Base-by-base conservation (phyloP, 2,329 filamentous ascomycete species). In the Pseudogymnoascus sp. region DNA sequence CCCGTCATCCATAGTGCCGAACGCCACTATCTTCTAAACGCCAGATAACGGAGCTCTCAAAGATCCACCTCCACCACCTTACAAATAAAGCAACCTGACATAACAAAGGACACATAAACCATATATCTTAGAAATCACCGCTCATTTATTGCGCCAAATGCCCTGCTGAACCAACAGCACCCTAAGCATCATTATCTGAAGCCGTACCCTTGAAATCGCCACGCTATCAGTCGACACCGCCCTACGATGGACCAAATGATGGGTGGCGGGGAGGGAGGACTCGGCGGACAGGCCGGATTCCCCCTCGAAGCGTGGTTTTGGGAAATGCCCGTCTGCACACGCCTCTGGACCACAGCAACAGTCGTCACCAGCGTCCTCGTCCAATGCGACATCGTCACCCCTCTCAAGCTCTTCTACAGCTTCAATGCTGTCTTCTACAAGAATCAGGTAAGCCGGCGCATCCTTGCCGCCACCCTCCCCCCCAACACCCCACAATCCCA, bases 301-400 rank as follows among this genome's bases (percentile, higher is more conserved):
- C 94, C 93, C 42, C 82, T 99, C 6, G 94, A 97, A 76, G 88
- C 93, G 68, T 99, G 94, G 94, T 97, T 97, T 76, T 97, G 91
- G 82, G 94, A 99, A 75, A 97, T 97, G 89, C 94, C 94, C 3
- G 86, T 94, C 27, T 96, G 92, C 75, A 99, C 94, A 37, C 82
- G 94, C 65, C 95, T 90, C 87, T 99, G 94, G 94, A 97, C 94
- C 21, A 92, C 91, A 25, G 92, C 92, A 4, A 96, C 92, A 0
- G 86, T 97, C 42, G 79, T 91, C 63, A 94, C 89, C 9, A 96
- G 92, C 68, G 86, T 92, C 13, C 78, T 97, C 68, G 92, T 97
- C 4, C 94, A 97, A 76, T 97, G 92, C 76, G 87, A 95, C 70
- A 87, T 97, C 73, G 79, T 97, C 66, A 94, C 89, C 12, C 91